Conservation (phyloP, 139 green algal species). For the Chlorella sp. region DNA sequence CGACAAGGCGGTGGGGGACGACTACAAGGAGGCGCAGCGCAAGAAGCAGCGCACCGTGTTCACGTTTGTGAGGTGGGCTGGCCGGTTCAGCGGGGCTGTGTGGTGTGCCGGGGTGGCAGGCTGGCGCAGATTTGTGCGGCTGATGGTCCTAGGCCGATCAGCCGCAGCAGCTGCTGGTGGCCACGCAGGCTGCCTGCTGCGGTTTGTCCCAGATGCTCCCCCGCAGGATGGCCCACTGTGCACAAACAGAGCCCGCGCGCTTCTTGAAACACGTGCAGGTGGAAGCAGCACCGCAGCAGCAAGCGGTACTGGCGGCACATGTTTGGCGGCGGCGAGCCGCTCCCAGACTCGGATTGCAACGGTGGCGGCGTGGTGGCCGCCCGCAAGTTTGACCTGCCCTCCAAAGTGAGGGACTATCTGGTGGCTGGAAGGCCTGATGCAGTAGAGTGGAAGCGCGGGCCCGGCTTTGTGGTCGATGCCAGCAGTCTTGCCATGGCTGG, state of each 20-base stretch:
- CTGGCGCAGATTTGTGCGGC: no score
- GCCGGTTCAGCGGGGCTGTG: no score
- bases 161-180: no score
- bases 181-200: no score
- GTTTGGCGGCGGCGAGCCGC: not conserved
- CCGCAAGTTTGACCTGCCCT: constrained; percentile 5
- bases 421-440: not conserved
- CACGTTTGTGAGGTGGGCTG: not conserved
- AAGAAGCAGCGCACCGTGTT: constrained; percentile 6
- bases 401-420: not conserved
- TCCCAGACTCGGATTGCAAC: not conserved
- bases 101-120: no score
- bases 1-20: not conserved
- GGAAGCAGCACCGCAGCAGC: constrained; percentile 13
- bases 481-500: not conserved
- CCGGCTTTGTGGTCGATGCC: not conserved
- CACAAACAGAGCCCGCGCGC: no score
- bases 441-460: not conserved
- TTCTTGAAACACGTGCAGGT: no score
- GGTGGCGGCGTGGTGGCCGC: not conserved
- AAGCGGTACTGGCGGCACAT: constrained; percentile 1
- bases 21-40: not conserved
- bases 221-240: no score
- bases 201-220: no score
- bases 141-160: no score